Conservation (phyloP, 352 stramenopile genomes). For the Phytophthora kernoviae region DNA sequence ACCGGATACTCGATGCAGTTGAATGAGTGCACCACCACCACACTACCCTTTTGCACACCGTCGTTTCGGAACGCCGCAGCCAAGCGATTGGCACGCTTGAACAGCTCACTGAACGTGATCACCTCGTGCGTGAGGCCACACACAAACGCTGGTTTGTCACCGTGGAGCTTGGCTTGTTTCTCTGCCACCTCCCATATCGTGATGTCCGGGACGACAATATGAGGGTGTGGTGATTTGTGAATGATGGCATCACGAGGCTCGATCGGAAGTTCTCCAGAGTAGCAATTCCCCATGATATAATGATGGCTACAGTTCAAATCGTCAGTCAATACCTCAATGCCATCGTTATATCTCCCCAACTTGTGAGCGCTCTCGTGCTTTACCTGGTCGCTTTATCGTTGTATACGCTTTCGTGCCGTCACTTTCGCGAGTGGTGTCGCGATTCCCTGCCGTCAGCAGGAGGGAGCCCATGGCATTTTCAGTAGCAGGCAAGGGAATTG, state of each 20-base stretch:
- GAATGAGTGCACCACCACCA: slow-evolving; percentile 52
- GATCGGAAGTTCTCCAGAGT: neutral
- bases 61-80: slow-evolving; percentile 33
- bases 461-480: neutral
- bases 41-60: slow-evolving; percentile 42
- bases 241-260: slow-evolving; percentile 23
- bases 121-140: slow-evolving; percentile 41
- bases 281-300: slow-evolving; percentile 3
- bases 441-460: neutral
- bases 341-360: neutral
- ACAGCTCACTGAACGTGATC: slow-evolving; percentile 41
- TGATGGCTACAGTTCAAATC: neutral
- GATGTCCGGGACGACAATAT: slow-evolving; percentile 30
- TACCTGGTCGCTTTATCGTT: neutral
- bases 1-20: slow-evolving; percentile 65
- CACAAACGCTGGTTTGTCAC: slow-evolving; percentile 35
- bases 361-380: neutral
- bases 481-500: neutral
- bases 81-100: slow-evolving; percentile 25
- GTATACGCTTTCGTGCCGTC: neutral
- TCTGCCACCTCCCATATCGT: slow-evolving; percentile 48
- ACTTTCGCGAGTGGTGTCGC: neutral
- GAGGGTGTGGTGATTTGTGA: slow-evolving; percentile 36
- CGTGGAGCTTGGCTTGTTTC: slow-evolving; percentile 22
- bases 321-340: neutral